Percentiles rank a stretch among this genome's conserved stretches.
These are phyloP conservation scores for Lanmaoa rubissima DNA, from an alignment of 768 basidiomycete genomes.

Conservation along the genomic window DNA sequence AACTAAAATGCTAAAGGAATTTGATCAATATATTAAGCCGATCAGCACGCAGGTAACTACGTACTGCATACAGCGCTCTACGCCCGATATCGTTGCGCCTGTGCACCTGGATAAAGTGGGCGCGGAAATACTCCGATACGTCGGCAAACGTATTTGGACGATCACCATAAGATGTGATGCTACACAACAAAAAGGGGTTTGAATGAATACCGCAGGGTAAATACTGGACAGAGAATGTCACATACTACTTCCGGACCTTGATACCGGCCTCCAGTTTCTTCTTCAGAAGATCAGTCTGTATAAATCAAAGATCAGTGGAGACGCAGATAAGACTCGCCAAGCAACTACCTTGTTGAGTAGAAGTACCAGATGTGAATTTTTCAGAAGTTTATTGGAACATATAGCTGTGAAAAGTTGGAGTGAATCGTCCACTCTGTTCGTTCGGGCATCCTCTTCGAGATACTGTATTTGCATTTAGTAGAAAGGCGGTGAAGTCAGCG, in stretches of 20 bases:
- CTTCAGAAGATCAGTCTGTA: conserved; percentile 67
- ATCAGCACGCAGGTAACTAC: conserved; percentile 29
- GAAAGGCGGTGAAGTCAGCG: conserved; percentile 11
- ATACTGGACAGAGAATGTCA: conserved; percentile 16
- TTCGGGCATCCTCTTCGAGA: conserved; percentile 76
- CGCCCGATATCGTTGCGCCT: conserved; percentile 58
- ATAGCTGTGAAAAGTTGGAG: conserved; percentile 74
- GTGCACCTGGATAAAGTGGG: conserved; percentile 80
- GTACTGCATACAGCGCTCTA: conserved; percentile 62
- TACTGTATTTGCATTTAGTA: conserved; percentile 45
- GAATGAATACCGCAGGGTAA: background rate
- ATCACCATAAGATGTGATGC: conserved; percentile 76
- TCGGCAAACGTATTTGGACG: conserved; percentile 68
- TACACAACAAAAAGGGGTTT: conserved; percentile 23
- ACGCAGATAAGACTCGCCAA: conserved; percentile 3
- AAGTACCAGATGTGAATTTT: conserved; percentile 69
- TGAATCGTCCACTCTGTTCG: conserved; percentile 81
- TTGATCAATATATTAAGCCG: conserved; percentile 7
- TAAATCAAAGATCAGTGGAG: conserved; percentile 7
- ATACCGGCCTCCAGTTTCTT: conserved; percentile 68
- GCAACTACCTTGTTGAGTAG: conserved; percentile 70
- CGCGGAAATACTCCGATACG: conserved; percentile 77
- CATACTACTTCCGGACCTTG: conserved; percentile 75
- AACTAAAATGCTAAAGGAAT: conserved; percentile 57
- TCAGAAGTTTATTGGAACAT: conserved; percentile 72